Percentiles rank a stretch among this genome's conserved stretches.
Evolutionary conservation across 495 filamentous ascomycete species (phyloP).

Genomic region (Neurospora cerealis): DNA sequence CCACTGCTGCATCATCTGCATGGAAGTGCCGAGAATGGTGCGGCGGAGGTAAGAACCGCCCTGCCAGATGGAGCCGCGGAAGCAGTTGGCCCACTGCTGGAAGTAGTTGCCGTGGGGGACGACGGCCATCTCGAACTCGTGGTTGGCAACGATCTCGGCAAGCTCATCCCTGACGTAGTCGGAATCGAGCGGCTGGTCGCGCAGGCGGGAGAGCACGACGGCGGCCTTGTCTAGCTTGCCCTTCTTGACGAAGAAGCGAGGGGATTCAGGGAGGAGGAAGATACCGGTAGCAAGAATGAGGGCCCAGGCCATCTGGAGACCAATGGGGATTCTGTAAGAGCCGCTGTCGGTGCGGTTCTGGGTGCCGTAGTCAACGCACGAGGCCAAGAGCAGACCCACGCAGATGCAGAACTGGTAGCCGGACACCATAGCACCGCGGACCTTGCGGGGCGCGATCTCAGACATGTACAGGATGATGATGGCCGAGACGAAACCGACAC

Average conservation of each 20-base stretch:
- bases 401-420: constrained; percentile 74
- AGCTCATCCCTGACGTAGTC: constrained; percentile 56
- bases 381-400: constrained; percentile 60
- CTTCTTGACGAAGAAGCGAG: constrained; percentile 66
- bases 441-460: constrained; percentile 53
- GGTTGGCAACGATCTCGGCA: constrained; percentile 69
- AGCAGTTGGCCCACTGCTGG: constrained; percentile 55
- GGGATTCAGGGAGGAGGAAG: constrained; percentile 61
- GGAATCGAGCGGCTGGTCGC: constrained; percentile 55
- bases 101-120: constrained; percentile 52
- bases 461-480: constrained; percentile 71
- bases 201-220: constrained; percentile 50
- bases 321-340: constrained; percentile 65
- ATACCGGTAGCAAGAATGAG: constrained; percentile 51
- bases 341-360: constrained; percentile 50
- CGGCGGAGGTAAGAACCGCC: constrained; percentile 50
- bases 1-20: constrained; percentile 67
- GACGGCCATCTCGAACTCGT: constrained; percentile 63
- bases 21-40: constrained; percentile 58
- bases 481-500: constrained; percentile 64
- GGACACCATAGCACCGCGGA: constrained; percentile 61
- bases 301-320: constrained; percentile 59
- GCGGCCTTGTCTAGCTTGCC: constrained; percentile 53
- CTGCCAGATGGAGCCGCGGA: constrained; percentile 47
- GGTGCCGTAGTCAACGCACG: constrained; percentile 63